These are phyloP conservation scores for Exophiala alcalophila DNA, from an alignment of 2,329 filamentous ascomycete genomes.

Conservation along the genomic window DNA sequence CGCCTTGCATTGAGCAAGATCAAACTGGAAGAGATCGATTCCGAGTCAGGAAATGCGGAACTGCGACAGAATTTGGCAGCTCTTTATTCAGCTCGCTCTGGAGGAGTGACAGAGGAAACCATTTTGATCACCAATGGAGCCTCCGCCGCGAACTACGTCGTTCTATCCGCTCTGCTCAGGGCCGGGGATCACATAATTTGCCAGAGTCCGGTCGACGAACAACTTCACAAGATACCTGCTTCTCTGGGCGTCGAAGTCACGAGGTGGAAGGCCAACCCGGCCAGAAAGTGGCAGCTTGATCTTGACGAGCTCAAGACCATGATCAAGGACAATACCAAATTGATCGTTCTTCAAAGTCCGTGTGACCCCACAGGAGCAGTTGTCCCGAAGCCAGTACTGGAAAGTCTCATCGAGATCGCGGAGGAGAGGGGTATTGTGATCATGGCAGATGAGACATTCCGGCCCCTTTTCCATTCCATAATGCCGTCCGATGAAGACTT, in stretches of 20 bases:
- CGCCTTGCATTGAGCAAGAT: slow-evolving; percentile 27
- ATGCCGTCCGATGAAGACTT: slow-evolving; percentile 52
- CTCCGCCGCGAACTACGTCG: slow-evolving; percentile 80
- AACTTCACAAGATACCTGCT: slow-evolving; percentile 72
- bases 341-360: slow-evolving; percentile 71
- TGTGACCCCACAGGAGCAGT: slow-evolving; percentile 79
- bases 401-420: slow-evolving; percentile 63
- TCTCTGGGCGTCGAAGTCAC: slow-evolving; percentile 74
- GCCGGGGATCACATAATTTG: slow-evolving; percentile 80
- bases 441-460: slow-evolving; percentile 77
- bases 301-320: slow-evolving; percentile 63
- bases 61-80: slow-evolving; percentile 35
- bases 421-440: slow-evolving; percentile 62
- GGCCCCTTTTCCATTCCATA: slow-evolving; percentile 74
- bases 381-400: slow-evolving; percentile 60
- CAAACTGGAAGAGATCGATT: slow-evolving; percentile 31
- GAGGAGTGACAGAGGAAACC: slow-evolving; percentile 57
- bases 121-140: slow-evolving; percentile 76
- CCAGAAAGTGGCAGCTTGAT: slow-evolving; percentile 65
- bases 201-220: slow-evolving; percentile 83
- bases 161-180: slow-evolving; percentile 68
- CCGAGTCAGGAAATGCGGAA: slow-evolving; percentile 29
- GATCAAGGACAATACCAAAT: slow-evolving; percentile 49
- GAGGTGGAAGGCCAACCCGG: slow-evolving; percentile 67
- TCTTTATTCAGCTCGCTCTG: slow-evolving; percentile 45